Conservation (phyloP, 495 filamentous ascomycete species). For the Aspergillus biplanus region DNA sequence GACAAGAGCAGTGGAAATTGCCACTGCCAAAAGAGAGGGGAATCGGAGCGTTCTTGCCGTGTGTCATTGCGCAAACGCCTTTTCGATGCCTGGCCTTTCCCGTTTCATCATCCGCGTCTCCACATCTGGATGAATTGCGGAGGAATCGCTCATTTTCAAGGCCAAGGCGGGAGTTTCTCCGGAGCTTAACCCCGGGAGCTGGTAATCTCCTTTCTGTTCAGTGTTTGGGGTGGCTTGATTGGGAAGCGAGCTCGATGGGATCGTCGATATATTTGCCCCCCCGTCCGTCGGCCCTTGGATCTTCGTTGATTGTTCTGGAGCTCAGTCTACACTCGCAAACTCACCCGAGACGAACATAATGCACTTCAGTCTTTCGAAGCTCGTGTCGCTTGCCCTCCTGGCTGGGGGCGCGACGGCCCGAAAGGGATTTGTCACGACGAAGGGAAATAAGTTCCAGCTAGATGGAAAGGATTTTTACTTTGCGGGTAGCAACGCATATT, state of each 20-base stretch:
- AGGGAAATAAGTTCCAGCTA: conserved; percentile 23
- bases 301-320: background rate
- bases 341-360: background rate
- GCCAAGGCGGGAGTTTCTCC: conserved; percentile 20
- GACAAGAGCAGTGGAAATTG: background rate
- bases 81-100: background rate
- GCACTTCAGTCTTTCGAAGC: conserved; percentile 3
- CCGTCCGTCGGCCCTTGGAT: background rate
- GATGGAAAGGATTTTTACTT: conserved; percentile 42
- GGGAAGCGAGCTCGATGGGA: background rate
- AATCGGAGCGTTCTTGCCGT: background rate
- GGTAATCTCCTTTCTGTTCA: background rate
- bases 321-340: background rate
- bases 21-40: background rate
- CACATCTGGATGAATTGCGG: conserved; percentile 5
- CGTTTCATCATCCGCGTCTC: background rate
- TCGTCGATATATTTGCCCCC: background rate
- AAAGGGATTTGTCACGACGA: conserved; percentile 20
- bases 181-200: background rate
- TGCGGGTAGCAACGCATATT: conserved; percentile 71
- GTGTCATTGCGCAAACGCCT: background rate
- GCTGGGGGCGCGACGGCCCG: background rate
- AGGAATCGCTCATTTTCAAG: conserved; percentile 11
- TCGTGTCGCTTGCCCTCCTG: conserved; percentile 15
- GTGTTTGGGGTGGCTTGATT: background rate